A percentile compares a stretch with the other conserved stretches of the same genome.
These are phyloP conservation scores for Strobilomyces dryophilus DNA, from an alignment of 768 basidiomycete species.

Conservation along the genomic window DNA sequence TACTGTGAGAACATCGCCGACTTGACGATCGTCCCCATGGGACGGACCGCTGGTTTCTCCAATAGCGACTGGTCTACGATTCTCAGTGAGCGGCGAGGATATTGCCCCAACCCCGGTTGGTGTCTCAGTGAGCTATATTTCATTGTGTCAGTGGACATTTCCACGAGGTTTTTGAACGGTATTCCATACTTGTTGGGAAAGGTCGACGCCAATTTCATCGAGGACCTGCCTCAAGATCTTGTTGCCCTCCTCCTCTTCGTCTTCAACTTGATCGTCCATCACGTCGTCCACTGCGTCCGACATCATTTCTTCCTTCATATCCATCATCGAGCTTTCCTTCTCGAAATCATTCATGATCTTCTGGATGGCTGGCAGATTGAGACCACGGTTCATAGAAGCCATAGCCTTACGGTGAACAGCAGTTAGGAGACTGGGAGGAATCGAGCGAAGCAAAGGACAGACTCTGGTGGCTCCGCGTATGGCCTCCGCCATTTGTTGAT, in stretches of 20 bases:
- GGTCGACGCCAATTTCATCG: conserved; percentile 92
- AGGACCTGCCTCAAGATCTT: conserved; percentile 93
- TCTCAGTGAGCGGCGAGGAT: conserved; percentile 56
- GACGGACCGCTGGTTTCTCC: conserved; percentile 50
- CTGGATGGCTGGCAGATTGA: conserved; percentile 93
- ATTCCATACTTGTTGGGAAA: conserved; percentile 72
- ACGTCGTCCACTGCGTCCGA: conserved; percentile 96
- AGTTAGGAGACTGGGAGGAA: conserved; percentile 1
- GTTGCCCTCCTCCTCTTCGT: conserved; percentile 95
- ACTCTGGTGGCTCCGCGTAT: conserved; percentile 98
- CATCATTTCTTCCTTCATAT: conserved; percentile 99
- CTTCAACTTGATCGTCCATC: conserved; percentile 89
- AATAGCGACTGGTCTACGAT: conserved; percentile 78
- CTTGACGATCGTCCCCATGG: conserved; percentile 36
- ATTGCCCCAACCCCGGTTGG: conserved; percentile 66
- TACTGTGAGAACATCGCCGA: conserved; percentile 41
- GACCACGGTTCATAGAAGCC: conserved; percentile 94
- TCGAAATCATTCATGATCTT: conserved; percentile 98
- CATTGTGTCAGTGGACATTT: conserved; percentile 8
- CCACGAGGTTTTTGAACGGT: background rate
- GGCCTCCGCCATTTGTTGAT: conserved; percentile 99
- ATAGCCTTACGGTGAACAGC: conserved; percentile 64
- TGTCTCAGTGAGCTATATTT: conserved; percentile 70
- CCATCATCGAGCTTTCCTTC: conserved; percentile 96
- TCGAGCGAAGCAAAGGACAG: conserved; percentile 28